Conservation (phyloP, 495 filamentous ascomycete species). For the Astrocystis sublimbata region DNA sequence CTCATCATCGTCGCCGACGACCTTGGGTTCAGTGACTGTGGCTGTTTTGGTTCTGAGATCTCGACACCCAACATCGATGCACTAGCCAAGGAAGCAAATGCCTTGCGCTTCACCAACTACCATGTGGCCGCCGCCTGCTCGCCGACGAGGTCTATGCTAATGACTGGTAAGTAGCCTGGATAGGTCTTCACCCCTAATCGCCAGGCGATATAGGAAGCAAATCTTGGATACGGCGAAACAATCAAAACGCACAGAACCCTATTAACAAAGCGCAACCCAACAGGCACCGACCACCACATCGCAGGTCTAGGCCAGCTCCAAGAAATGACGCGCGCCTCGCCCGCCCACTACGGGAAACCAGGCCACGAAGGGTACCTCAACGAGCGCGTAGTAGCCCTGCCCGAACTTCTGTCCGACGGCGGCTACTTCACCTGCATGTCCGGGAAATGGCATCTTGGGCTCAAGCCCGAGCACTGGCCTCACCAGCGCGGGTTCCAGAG, state of each 20-base stretch:
- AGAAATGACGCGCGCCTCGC: slow-evolving; percentile 29
- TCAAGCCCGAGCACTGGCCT: slow-evolving; percentile 36
- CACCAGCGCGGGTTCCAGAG: slow-evolving; percentile 39
- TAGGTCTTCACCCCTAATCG: neutral
- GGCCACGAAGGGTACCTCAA: slow-evolving; percentile 65
- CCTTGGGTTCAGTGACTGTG: slow-evolving; percentile 59
- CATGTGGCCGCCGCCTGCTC: slow-evolving; percentile 62
- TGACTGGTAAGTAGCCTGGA: slow-evolving; percentile 33
- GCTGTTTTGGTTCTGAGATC: slow-evolving; percentile 61
- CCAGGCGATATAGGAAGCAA: no score
- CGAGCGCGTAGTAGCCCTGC: slow-evolving; percentile 57
- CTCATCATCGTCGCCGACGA: slow-evolving; percentile 61
- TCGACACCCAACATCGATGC: slow-evolving; percentile 57
- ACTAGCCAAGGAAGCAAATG: slow-evolving; percentile 43
- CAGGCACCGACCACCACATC: slow-evolving; percentile 47
- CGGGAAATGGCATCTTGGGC: slow-evolving; percentile 58
- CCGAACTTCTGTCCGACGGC: slow-evolving; percentile 58
- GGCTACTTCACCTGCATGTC: slow-evolving; percentile 61
- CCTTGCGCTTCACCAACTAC: slow-evolving; percentile 59
- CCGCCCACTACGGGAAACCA: slow-evolving; percentile 41
- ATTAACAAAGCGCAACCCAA: slow-evolving; percentile 4
- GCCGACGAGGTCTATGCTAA: slow-evolving; percentile 58
- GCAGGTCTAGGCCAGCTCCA: slow-evolving; percentile 44
- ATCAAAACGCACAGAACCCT: neutral
- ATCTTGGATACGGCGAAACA: no score